Evolutionary conservation across 139 green algal species (phyloP).

Genomic region (Microglena sp.): DNA sequence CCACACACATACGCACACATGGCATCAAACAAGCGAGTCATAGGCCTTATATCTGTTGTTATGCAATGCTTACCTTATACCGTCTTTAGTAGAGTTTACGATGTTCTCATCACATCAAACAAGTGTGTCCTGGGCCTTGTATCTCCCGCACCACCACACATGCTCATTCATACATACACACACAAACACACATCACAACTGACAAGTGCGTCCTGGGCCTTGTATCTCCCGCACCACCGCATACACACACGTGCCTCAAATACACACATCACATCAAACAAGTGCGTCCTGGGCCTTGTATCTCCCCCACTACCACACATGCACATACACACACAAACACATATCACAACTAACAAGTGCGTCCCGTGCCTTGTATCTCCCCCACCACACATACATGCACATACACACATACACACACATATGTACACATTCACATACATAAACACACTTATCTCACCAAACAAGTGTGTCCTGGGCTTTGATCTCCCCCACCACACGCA

Average conservation of each 20-base stretch:
- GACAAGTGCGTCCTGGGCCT: background rate
- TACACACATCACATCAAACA: background rate
- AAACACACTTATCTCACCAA: background rate
- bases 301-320: background rate
- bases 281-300: background rate
- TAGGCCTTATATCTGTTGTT: background rate
- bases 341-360: background rate
- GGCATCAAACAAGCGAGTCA: background rate
- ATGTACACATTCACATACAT: background rate
- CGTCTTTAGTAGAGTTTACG: background rate
- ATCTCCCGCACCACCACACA: background rate
- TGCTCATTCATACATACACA: background rate
- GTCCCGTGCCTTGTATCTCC: no score
- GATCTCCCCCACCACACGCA: no score
- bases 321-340: background rate
- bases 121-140: background rate
- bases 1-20: background rate
- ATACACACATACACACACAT: background rate
- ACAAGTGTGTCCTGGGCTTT: no score
- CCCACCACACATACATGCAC: background rate
- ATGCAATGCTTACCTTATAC: no score
- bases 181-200: background rate
- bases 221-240: background rate
- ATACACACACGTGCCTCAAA: background rate
- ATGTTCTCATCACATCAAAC: background rate